These are phyloP conservation scores for Holtermanniella nyarrowii DNA, from an alignment of 768 basidiomycete genomes.

Conservation along the genomic window DNA sequence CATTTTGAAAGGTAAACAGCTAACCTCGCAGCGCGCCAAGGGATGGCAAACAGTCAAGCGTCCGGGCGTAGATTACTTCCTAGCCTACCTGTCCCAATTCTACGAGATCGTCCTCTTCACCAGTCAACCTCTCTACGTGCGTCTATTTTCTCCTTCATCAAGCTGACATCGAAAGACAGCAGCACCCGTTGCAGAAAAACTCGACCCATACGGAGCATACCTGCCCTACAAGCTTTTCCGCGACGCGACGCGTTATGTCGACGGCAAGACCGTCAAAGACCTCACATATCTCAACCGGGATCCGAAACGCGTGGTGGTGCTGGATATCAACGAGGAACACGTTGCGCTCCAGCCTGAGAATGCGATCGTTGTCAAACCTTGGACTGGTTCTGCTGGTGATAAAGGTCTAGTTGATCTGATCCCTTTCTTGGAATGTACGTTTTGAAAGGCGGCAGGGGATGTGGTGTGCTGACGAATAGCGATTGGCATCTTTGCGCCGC, in stretches of 20 bases:
- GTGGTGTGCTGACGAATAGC: conserved; percentile 47
- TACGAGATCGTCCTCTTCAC: conserved; percentile 97
- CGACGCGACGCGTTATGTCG: conserved; percentile 72
- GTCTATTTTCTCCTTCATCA: not conserved
- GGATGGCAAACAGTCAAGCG: conserved; percentile 98
- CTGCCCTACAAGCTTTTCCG: conserved; percentile 84
- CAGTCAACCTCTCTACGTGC: conserved; percentile 68
- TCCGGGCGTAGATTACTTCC: conserved; percentile 95
- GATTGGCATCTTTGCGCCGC: conserved; percentile 77
- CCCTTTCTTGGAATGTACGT: conserved; percentile 85
- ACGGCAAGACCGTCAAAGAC: conserved; percentile 84
- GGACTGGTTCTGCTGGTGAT: conserved; percentile 70
- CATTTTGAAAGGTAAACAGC: not conserved
- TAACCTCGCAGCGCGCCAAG: conserved; percentile 57
- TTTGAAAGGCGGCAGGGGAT: not conserved
- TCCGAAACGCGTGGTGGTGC: conserved; percentile 72
- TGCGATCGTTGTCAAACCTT: conserved; percentile 67
- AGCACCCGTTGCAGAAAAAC: conserved; percentile 74
- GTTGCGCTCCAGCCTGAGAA: conserved; percentile 75
- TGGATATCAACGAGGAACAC: conserved; percentile 78
- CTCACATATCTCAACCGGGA: conserved; percentile 90
- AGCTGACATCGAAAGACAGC: conserved; percentile 55
- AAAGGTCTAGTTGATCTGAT: conserved; percentile 78
- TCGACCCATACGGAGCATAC: conserved; percentile 86
- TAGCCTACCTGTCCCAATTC: conserved; percentile 93